Evolutionary conservation across 495 filamentous ascomycete species (phyloP).

Genomic region (Hyaloscypha bicolor): DNA sequence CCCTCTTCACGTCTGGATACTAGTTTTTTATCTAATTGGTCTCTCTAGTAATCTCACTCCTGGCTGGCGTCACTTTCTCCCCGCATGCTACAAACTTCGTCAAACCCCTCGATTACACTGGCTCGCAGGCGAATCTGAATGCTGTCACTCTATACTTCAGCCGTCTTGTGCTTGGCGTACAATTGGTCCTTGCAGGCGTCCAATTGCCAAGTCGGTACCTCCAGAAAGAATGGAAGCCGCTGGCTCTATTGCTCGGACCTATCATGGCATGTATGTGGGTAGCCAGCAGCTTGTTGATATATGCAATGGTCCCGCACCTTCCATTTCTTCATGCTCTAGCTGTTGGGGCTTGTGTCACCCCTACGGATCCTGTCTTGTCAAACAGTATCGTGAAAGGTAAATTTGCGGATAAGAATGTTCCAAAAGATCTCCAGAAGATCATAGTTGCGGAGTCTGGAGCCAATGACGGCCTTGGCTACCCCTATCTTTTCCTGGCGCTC

Average conservation of each 20-base stretch:
- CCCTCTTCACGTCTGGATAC: not conserved
- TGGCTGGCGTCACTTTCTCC: conserved; percentile 78
- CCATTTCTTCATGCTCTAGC: conserved; percentile 76
- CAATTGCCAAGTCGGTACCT: conserved; percentile 91
- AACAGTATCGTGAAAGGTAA: conserved; percentile 93
- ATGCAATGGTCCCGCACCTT: conserved; percentile 74
- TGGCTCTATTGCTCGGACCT: conserved; percentile 78
- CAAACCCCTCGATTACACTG: conserved; percentile 75
- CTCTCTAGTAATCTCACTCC: conserved; percentile 74
- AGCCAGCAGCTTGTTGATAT: conserved; percentile 75
- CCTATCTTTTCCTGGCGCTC: conserved; percentile 83
- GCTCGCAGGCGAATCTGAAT: conserved; percentile 58
- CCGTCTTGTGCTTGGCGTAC: conserved; percentile 86
- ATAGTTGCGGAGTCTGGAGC: conserved; percentile 90
- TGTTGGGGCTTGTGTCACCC: conserved; percentile 83
- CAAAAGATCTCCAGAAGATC: conserved; percentile 78
- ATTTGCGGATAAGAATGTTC: conserved; percentile 89
- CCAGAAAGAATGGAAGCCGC: conserved; percentile 74
- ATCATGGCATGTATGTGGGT: conserved; percentile 92
- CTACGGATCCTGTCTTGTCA: conserved; percentile 87
- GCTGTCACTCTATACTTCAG: conserved; percentile 80
- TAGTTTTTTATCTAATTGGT: not conserved
- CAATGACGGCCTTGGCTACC: conserved; percentile 82
- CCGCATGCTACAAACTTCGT: conserved; percentile 79
- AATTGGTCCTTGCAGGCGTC: conserved; percentile 85